Conservation (phyloP, 1,284 basidiomycete species). For the Trametes versicolor region DNA sequence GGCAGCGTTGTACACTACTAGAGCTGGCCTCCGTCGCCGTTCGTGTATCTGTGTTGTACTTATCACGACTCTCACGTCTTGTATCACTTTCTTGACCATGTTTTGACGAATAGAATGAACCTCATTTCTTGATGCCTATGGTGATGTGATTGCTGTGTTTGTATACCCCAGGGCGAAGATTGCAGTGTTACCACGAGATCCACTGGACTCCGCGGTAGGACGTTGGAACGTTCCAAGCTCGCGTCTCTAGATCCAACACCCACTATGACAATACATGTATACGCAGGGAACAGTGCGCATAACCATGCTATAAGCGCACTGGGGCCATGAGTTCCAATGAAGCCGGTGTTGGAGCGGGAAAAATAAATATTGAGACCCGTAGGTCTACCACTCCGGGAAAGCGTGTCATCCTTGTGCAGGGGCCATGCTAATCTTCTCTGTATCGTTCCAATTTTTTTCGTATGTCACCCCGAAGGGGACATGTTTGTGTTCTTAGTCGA, state of each 20-base stretch:
- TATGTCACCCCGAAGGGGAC: conserved; percentile 24
- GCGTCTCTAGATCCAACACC: no score
- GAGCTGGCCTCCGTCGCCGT: neutral
- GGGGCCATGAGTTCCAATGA: no score
- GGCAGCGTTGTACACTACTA: conserved; percentile 1
- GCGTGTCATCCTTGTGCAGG: conserved; percentile 39
- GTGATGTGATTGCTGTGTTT: no score
- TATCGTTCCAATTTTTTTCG: conserved; percentile 26
- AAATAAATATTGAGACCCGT: conserved; percentile 34
- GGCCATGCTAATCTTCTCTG: conserved; percentile 39
- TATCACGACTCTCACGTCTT: neutral
- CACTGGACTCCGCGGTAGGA: no score
- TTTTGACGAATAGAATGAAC: conserved; percentile 2
- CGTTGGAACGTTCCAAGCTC: no score
- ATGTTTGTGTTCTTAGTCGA: neutral
- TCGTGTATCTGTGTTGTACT: neutral
- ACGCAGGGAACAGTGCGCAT: no score
- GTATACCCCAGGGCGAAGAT: no score
- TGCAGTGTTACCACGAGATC: no score
- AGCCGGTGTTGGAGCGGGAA: neutral
- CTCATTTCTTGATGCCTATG: neutral
- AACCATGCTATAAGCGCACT: no score
- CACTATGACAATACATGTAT: no score
- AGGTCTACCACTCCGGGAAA: conserved; percentile 39
- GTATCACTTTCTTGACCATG: neutral